Base-by-base conservation (phyloP, 192 early-diverging fungal species). In the Paraglomus brasilianum region DNA sequence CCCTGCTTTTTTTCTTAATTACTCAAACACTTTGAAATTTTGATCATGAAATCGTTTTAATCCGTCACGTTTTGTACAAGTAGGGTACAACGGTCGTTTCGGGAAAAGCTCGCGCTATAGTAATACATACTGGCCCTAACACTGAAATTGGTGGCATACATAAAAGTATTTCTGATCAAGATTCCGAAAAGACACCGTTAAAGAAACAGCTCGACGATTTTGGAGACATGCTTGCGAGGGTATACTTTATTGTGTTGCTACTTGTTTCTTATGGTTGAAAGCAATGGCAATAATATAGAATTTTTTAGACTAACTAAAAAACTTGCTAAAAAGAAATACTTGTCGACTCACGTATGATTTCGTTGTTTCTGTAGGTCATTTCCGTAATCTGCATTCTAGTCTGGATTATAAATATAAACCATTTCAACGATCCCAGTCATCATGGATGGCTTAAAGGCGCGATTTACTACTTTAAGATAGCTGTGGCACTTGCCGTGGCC, bases 391-490 rank as follows among this genome's bases (percentile, higher is more conserved):
- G 97, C 76, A 77, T 97, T n/a, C 83, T 99, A 15, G 97, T 98
- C 51, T 99, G 96, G 96, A 65, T 93, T 41, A 93, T 98, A 78
- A 99, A 99, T 82, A 91, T 99, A 69, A 89, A 94, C 45, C 96
- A 99, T 78, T 99, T 99, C 75, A 86, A 78, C 77, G 95, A 99
- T 74, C 86, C 89, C 19, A 77, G 88, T 45, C 90, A 92, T 79
- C 85, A 90, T 70, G 93, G 92, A 41, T 98, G 95, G 96, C 66
- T 98, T 66, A 88, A 91, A 71, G 96, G 97, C 62, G 94, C 95
- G 53, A 82, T 99, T 60, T 97, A 98, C 81, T 97, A 97, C 83
- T 99, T 99, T 80, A 98, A 97, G 82, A 98, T 97, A 50, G 97
- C 96, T 24, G 95, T 99, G 56, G 96, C 97, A 2, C 83, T 99